phyloP scores from a whole-genome alignment of 2,329 filamentous ascomycete genomes.

The Periconia macrospinosa region DNA sequence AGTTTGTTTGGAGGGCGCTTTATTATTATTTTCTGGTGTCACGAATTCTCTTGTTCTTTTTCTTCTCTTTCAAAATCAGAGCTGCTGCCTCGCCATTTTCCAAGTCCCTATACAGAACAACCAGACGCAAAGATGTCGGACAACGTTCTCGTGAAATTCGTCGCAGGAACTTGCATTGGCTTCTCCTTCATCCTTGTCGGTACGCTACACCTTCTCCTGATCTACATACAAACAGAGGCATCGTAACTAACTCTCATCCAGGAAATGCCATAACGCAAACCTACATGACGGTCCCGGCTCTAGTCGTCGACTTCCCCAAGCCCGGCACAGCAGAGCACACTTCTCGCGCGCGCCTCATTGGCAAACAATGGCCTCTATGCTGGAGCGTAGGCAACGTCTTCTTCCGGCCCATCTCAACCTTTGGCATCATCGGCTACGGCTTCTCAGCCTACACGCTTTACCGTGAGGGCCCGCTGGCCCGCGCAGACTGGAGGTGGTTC shows the following conservation, averaged over 20 bases:
- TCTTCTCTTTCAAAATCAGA: too few species aligned
- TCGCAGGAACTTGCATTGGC: conserved; percentile 51
- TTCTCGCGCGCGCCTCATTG: conserved; percentile 49
- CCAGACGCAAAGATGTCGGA: conserved; percentile 29
- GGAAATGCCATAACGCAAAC: conserved; percentile 58
- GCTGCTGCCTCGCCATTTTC: too few species aligned
- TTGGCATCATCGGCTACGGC: conserved; percentile 53
- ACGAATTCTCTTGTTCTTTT: too few species aligned
- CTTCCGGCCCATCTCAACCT: conserved; percentile 55
- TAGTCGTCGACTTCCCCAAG: conserved; percentile 51
- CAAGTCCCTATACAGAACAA: too few species aligned
- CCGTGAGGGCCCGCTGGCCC: conserved; percentile 28
- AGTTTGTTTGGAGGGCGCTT: too few species aligned
- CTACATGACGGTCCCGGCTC: conserved; percentile 54
- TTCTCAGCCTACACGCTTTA: conserved; percentile 46
- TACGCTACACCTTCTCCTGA: conserved; percentile 19
- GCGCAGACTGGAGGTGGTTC: conserved; percentile 51
- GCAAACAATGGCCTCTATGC: conserved; percentile 54
- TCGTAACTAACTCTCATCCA: conserved; percentile 18
- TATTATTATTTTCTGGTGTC: too few species aligned
- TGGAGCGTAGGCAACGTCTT: conserved; percentile 56
- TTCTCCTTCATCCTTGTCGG: conserved; percentile 55
- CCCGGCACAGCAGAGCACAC: conserved; percentile 46
- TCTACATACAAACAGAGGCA: neutral
- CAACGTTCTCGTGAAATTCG: conserved; percentile 37